Percentiles rank a stretch among this genome's conserved stretches.
These are phyloP conservation scores for Bothriochloa decipiens DNA, from an alignment of 176 grass and related monocot genomes.

Conservation along the genomic window DNA sequence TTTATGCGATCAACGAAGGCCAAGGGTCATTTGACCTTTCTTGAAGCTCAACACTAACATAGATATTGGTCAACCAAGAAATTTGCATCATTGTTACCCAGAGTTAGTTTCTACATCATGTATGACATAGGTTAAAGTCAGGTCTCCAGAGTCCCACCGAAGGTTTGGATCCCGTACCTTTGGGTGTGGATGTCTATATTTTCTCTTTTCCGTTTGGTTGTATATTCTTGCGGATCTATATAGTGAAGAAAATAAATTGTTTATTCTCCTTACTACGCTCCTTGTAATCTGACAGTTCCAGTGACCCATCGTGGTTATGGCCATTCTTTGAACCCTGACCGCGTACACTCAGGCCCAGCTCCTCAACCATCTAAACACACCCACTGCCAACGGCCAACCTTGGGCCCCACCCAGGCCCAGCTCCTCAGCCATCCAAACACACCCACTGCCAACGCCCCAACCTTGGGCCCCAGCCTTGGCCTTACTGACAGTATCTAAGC, in stretches of 20 bases:
- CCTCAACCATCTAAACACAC: too few species aligned
- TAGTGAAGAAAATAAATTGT: conserved; percentile 27
- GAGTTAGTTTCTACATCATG: conserved; percentile 39
- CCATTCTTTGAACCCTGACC: too few species aligned
- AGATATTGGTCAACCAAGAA: conserved; percentile 31
- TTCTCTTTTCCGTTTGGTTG: neutral
- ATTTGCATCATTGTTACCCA: conserved; percentile 9
- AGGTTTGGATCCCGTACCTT: conserved; percentile 30
- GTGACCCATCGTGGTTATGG: neutral
- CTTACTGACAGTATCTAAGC: too few species aligned
- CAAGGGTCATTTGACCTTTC: conserved; percentile 98
- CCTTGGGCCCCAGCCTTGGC: too few species aligned
- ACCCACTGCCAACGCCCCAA: too few species aligned
- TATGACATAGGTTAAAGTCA: conserved; percentile 39
- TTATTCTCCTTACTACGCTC: neutral
- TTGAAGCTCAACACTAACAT: conserved; percentile 54
- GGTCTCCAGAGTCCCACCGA: neutral
- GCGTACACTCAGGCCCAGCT: too few species aligned
- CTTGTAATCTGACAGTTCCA: neutral
- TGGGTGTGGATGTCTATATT: conserved; percentile 5
- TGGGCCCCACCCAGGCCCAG: too few species aligned
- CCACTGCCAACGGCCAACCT: too few species aligned
- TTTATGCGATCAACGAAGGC: conserved; percentile 90
- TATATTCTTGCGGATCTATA: conserved; percentile 43
- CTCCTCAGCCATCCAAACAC: too few species aligned